phyloP scores from a whole-genome alignment of 1,284 basidiomycete genomes.

The Ceratorhiza oryzae-sativae region DNA sequence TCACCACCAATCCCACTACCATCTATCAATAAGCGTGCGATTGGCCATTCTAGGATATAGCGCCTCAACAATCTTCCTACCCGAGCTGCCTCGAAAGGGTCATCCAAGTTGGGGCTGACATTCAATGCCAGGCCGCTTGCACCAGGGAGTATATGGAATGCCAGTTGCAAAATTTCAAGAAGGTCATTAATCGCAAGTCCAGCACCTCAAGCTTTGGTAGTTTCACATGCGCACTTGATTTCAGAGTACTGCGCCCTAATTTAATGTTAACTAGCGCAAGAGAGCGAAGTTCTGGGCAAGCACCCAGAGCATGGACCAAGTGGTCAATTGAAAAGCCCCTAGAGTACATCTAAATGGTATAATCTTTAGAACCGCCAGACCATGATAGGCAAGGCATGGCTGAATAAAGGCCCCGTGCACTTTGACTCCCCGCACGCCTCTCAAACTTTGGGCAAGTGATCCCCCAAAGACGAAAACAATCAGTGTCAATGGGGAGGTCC shows the following conservation, averaged over 20 bases:
- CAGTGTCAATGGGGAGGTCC: background rate
- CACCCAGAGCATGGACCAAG: background rate
- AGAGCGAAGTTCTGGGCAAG: background rate
- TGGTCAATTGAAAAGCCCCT: background rate
- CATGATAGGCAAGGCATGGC: background rate
- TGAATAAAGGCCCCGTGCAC: background rate
- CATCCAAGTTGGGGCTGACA: background rate
- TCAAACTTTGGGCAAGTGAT: background rate
- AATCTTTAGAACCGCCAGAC: background rate
- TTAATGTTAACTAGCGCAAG: background rate
- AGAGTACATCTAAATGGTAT: background rate
- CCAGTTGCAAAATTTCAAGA: background rate
- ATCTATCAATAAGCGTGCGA: background rate
- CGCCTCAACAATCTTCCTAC: no score
- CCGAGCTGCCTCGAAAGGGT: background rate
- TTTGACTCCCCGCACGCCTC: background rate
- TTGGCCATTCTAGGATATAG: no score
- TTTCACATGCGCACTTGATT: background rate
- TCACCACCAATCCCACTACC: background rate
- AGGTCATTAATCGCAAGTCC: background rate
- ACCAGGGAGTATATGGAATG: background rate
- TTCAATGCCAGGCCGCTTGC: background rate
- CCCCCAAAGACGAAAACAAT: background rate
- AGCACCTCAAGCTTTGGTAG: constrained; percentile 7
- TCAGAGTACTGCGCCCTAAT: background rate